Evolutionary conservation across 2,329 filamentous ascomycete genomes (phyloP).

Genomic region (Metarhizium guizhouense): DNA sequence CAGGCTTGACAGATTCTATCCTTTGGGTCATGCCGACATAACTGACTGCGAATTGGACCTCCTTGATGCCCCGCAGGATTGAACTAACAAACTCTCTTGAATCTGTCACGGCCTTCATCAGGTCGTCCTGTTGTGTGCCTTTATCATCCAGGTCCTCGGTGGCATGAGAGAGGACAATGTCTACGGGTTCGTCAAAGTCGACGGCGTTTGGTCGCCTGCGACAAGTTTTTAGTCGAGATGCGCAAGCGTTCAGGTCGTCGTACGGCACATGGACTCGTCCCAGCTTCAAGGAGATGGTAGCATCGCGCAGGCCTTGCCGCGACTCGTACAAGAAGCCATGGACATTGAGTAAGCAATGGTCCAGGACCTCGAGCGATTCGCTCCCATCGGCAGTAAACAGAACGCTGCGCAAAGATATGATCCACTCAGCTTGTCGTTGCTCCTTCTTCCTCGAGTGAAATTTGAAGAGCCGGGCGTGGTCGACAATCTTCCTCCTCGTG

Average conservation of each 20-base stretch:
- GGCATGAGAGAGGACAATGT: conserved; percentile 63
- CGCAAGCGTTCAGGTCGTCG: conserved; percentile 67
- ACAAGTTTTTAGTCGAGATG: conserved; percentile 43
- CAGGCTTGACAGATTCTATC: conserved; percentile 57
- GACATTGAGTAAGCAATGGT: conserved; percentile 80
- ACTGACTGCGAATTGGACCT: conserved; percentile 91
- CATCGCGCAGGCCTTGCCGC: conserved; percentile 79
- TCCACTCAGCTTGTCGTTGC: conserved; percentile 78
- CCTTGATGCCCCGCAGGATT: conserved; percentile 83
- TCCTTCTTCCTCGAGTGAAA: conserved; percentile 47
- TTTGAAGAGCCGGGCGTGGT: conserved; percentile 79
- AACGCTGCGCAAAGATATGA: conserved; percentile 74
- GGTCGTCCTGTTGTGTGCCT: conserved; percentile 54
- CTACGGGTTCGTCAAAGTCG: conserved; percentile 35
- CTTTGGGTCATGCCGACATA: conserved; percentile 81
- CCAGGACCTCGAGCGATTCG: conserved; percentile 80
- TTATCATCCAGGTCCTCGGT: conserved; percentile 64
- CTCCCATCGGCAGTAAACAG: conserved; percentile 79
- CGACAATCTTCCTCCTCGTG: conserved; percentile 83
- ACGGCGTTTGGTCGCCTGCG: conserved; percentile 26
- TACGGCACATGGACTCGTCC: conserved; percentile 85
- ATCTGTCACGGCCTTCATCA: conserved; percentile 79
- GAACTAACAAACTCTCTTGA: conserved; percentile 90
- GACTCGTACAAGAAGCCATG: conserved; percentile 85
- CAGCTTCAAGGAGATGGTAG: conserved; percentile 81